A percentile compares a stretch with the other conserved stretches of the same genome.
Evolutionary conservation across 1,284 basidiomycete species (phyloP).

Genomic region (Phylloboletellus chloephorus): DNA sequence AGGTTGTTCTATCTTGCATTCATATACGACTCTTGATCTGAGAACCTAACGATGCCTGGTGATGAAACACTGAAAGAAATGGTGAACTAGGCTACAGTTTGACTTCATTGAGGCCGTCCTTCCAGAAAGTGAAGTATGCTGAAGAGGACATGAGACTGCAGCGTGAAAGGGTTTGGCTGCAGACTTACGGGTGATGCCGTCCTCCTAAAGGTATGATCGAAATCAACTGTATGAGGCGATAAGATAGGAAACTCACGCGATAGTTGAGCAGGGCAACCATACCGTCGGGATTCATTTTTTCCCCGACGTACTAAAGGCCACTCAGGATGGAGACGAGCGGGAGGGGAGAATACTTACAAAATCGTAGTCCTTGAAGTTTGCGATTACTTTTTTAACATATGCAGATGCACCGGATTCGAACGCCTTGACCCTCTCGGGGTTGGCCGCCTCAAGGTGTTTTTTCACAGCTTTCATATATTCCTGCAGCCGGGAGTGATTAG

Average conservation of each 20-base stretch:
- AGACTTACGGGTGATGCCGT: slow-evolving; percentile 70
- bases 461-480: slow-evolving; percentile 83
- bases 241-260: slow-evolving; percentile 42
- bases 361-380: slow-evolving; percentile 89
- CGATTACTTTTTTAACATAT: slow-evolving; percentile 85
- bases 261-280: slow-evolving; percentile 89
- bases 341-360: slow-evolving; percentile 48
- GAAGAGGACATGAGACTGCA: slow-evolving; percentile 12
- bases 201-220: slow-evolving; percentile 40
- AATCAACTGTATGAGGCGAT: not conserved
- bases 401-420: slow-evolving; percentile 83
- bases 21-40: slow-evolving; percentile 16
- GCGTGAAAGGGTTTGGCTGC: not conserved
- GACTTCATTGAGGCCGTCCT: slow-evolving; percentile 77
- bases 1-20: slow-evolving; percentile 21
- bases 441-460: slow-evolving; percentile 48
- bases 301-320: slow-evolving; percentile 71
- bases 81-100: slow-evolving; percentile 47
- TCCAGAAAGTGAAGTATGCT: slow-evolving; percentile 96
- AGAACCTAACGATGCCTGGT: slow-evolving; percentile 4
- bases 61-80: not conserved
- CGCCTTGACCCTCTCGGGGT: slow-evolving; percentile 65
- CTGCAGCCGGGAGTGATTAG: slow-evolving; percentile 36
- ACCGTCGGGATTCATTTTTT: slow-evolving; percentile 82
- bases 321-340: not conserved